These are phyloP conservation scores for Colletotrichum siamense DNA, from an alignment of 2,329 filamentous ascomycete genomes.

Conservation along the genomic window DNA sequence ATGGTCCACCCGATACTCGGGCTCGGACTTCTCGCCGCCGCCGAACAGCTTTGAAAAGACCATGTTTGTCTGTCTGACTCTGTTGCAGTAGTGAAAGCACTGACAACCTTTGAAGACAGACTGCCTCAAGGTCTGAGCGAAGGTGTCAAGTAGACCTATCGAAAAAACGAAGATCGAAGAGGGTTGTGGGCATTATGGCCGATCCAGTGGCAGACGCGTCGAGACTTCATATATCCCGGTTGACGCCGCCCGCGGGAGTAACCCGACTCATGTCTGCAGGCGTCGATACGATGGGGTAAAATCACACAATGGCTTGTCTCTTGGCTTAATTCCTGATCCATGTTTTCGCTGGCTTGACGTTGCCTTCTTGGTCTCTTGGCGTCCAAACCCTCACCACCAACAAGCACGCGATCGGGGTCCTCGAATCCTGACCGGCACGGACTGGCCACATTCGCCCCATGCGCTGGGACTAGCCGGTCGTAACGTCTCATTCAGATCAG, in stretches of 20 bases:
- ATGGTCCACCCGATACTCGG: background rate
- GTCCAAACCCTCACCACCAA: background rate
- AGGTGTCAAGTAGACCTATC: background rate
- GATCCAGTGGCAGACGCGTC: background rate
- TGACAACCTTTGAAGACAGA: background rate
- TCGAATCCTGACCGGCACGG: background rate
- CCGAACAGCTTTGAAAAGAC: constrained; percentile 12
- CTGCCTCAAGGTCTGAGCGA: background rate
- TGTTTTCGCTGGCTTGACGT: background rate
- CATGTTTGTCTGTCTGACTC: background rate
- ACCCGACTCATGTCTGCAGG: background rate
- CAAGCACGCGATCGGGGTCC: constrained; percentile 8
- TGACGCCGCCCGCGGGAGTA: too few relatives aligned
- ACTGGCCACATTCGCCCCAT: background rate
- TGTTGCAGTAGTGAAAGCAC: background rate
- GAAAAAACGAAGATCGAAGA: background rate
- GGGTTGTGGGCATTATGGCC: background rate
- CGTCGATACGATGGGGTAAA: background rate
- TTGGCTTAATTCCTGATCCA: constrained; percentile 8
- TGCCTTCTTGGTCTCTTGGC: background rate
- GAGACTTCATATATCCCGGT: background rate
- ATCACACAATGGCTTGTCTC: constrained; percentile 10
- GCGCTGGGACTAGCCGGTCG: background rate
- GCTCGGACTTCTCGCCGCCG: background rate
- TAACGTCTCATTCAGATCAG: background rate